These are phyloP conservation scores for Aureococcus anophagefferens DNA, from an alignment of 108 stramenopile species.

Conservation along the genomic window DNA sequence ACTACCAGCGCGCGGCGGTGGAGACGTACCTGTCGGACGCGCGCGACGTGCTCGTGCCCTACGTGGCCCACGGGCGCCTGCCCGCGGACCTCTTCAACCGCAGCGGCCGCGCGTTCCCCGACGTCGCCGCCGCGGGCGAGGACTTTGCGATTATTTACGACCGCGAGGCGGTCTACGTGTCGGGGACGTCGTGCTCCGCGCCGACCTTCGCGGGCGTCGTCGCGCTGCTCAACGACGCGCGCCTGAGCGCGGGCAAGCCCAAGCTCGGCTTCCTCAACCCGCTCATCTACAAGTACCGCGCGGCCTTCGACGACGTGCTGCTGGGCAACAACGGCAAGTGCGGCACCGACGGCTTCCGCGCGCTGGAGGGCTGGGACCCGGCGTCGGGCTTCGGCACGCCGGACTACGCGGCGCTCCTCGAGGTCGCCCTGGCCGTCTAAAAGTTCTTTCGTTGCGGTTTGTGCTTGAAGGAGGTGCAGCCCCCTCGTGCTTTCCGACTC, in stretches of 20 bases:
- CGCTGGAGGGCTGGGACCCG: conserved; percentile 27
- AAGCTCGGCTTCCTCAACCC: conserved; percentile 27
- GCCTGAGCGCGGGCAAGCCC: conserved; percentile 11
- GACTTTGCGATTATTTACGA: conserved; percentile 6
- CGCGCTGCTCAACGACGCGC: conserved; percentile 17
- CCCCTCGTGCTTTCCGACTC: too few relatives aligned
- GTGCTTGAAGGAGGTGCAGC: too few relatives aligned
- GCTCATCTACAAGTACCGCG: conserved; percentile 18
- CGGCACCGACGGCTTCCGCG: too few relatives aligned
- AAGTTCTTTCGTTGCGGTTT: too few relatives aligned
- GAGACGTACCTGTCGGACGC: conserved; percentile 3
- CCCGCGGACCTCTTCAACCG: neutral
- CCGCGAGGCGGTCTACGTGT: conserved; percentile 2
- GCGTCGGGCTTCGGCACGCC: conserved; percentile 22
- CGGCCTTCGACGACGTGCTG: too few relatives aligned
- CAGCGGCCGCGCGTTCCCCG: conserved; percentile 17
- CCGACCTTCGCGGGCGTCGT: conserved; percentile 22
- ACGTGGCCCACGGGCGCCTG: neutral
- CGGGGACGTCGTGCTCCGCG: conserved; percentile 22
- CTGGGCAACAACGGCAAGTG: too few relatives aligned
- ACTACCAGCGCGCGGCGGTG: conserved; percentile 14
- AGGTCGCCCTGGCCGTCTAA: conserved; percentile 8
- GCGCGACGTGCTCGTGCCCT: neutral
- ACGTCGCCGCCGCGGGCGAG: conserved; percentile 22
- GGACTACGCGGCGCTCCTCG: conserved; percentile 12